Percentiles rank a stretch among this genome's conserved stretches.
phyloP scores from a whole-genome alignment of 1,139 yeast species.

The Kodamaea anthophila region DNA sequence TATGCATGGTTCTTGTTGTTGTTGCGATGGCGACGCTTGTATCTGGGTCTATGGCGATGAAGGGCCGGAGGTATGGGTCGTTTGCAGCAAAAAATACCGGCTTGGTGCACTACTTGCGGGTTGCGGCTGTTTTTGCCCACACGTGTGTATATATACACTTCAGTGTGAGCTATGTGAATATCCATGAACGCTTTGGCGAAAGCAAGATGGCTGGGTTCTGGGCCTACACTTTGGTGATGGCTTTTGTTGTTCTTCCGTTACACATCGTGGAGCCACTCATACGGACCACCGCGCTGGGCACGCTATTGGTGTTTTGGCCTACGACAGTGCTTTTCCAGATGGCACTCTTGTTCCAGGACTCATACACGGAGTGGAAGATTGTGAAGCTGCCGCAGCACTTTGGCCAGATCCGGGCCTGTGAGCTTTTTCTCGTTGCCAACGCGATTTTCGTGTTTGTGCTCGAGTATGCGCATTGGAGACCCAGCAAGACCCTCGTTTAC shows the following conservation, averaged over 20 bases:
- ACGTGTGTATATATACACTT: constrained; percentile 17
- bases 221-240: constrained; percentile 12
- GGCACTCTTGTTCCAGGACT: constrained; percentile 25
- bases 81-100: constrained; percentile 26
- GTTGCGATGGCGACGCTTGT: constrained; percentile 14
- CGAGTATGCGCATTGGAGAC: constrained; percentile 27
- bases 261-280: constrained; percentile 35
- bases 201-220: constrained; percentile 20
- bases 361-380: constrained; percentile 21
- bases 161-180: constrained; percentile 12
- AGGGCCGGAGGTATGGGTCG: constrained; percentile 19
- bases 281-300: constrained; percentile 27
- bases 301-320: constrained; percentile 41
- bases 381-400: constrained; percentile 13
- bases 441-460: constrained; percentile 17
- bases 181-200: constrained; percentile 20
- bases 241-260: constrained; percentile 27
- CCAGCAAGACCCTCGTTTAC: constrained; percentile 19
- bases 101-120: constrained; percentile 23
- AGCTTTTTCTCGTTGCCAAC: constrained; percentile 15
- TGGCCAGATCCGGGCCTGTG: constrained; percentile 12
- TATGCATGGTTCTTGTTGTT: constrained; percentile 5
- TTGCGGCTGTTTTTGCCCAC: constrained; percentile 23
- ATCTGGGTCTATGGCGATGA: no score
- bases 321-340: constrained; percentile 17